Base-by-base conservation (phyloP, 805 yeast genomes). In the Kuraishia hungarica region DNA sequence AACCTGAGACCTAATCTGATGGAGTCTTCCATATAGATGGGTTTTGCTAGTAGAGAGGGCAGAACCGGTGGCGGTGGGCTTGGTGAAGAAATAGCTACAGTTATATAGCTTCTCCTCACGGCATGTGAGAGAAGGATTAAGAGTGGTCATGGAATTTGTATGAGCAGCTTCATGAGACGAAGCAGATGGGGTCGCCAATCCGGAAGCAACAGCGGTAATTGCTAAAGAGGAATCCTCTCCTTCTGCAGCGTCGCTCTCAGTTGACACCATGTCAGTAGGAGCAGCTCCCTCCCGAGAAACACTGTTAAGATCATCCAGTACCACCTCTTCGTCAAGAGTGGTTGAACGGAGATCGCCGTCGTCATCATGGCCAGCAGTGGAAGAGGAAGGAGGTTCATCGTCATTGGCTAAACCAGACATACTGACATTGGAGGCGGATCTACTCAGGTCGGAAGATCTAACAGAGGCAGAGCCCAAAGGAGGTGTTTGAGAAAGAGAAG, bases 1-100 rank as follows among this genome's bases (percentile, higher is more conserved):
- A 48, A 90, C 74, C 29, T 72, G 64, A 23, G 80, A 75, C 53
- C 96, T 78, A 7, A 82, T 66, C 11, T 77, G 74, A 62, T 92
- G 96, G 3, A 92, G 69, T 53, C 72, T 71, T 10, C 64, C 57
- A 60, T 84, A 84, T 13, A 73, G 65, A 1, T 77, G 74, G 51
- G 74, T 71, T 17, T 60, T 58, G 35, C 69, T 61, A 64, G 67
- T 67, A 2, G 57, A 21, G 19, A 61, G 5, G 29, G 29, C 10
- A 10, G 5, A 26, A 6, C 57, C 59, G 39, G 66, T 60, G 21
- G 29, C 10, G 29, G 29, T 5, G 29, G 29, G 5, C 29, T 5
- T 26, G 29, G 64, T 64, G 54, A 61, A 69, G 53, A 61, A 61
- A 29, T 68, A 66, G 15, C 70, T 71, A 58, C 63, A 68, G 0